Base-by-base conservation (phyloP, 305 asterid species). In the Fraxinus velutina region DNA sequence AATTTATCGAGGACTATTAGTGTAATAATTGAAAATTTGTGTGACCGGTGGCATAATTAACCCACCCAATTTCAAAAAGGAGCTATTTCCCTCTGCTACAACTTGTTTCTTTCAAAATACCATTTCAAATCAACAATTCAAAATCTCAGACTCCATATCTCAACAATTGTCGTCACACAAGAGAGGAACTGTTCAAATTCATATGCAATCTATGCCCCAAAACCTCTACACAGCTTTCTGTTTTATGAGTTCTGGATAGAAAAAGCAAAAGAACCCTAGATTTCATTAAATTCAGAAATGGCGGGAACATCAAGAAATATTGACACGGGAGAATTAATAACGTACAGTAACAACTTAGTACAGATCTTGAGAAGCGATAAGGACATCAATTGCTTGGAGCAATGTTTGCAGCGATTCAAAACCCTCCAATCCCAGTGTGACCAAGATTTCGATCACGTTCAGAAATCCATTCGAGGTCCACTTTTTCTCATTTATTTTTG, bases 341-440 rank as follows among this genome's bases (percentile, higher is more conserved):
- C 82, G 15, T 79, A 32, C 73, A 80, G 87, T 47, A 62, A 75
- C 22, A 87, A 84, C 79, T 81, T 88, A 27, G 77, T 86, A 64
- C 75, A 80, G 75, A 74, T 86, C 32, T 73, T 88, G 72, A 84
- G 83, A 42, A 44, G 78, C 15, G 84, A 79, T 15, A 79, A 77
- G 57, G 88, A 88, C 52, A 44, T 77, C 76, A 76, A 10, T 17
- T 36, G 17, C 73, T 82, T 86, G 72, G 85, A 84, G 68, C 85
- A 86, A 29, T 77, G 75, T 74, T 47, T 77, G 64, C 84, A 85
- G 19, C 88, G 83, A 57, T 81, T 37, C 17, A 57, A 84, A 19
- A 42, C 75, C 52, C 85, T 88, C 62, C 86, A 70, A 27, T 83
- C 88, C 21, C 86, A 81, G 32, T 81, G 85, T 78, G 78, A 83